Evolutionary conservation across 495 filamentous ascomycete genomes (phyloP), one percentile per base, ranked within the genome.

Genomic region (Delitschia confertaspora): DNA sequence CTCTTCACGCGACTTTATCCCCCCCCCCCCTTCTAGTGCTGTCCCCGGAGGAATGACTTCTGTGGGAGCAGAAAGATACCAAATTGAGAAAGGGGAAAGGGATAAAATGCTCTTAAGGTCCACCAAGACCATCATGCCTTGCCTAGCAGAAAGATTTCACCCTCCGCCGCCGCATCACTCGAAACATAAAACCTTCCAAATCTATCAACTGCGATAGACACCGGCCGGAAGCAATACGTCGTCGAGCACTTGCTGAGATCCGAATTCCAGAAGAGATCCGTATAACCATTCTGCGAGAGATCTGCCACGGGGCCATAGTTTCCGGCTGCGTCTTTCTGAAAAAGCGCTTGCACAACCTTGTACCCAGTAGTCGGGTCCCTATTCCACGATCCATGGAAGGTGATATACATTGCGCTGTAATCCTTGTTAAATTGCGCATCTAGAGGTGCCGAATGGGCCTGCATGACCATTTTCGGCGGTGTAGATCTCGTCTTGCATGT

Each of bases 341-440:
- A 54, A 8, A 39, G 51, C 4, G 49, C 29, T 16, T 49, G 40
- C 1, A 49, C 43, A 21, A 56, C 24, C 30, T 56, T 56, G 34
- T 47, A 56, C 2, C 53, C 53, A 4, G 48, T 48, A 7, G 37
- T n/a, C 7, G 42, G 36, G 16, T 1, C 27, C 8, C 53, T 38
- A 32, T 56, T 27, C 53, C 53, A 56, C 33, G 35, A 42, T 9
- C 53, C 53, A 25, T 56, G 53, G 43, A 56, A 49, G 0, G 53
- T 53, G 10, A 56, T 44, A n/a, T 50, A 56, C 33, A 50, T 38
- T 20, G 31, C 38, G 19, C 18, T 48, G 38, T 22, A 41, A 26
- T 42, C 29, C 16, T 41, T 47, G 48, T 38, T 44, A 41, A 57
- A 57, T 1, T 21, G 29, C n/a, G 38, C 43, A 33, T 57, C 53